Conservation (phyloP, 140 eudicot genomes). For the Anethum foeniculum region DNA sequence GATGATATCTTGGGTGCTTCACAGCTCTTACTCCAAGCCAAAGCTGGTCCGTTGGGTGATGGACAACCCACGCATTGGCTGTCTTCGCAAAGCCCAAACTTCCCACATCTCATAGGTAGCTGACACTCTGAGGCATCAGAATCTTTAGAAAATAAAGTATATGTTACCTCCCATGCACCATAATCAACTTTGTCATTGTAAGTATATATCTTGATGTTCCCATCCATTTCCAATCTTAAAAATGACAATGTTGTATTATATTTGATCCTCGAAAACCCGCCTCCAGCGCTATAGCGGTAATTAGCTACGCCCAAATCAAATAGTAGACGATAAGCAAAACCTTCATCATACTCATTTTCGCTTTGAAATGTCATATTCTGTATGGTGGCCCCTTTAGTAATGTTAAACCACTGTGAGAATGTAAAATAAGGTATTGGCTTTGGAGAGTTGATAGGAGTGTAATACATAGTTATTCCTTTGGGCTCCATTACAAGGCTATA, state of each 20-base stretch:
- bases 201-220: neutral
- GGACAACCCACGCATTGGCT: conserved; percentile 4
- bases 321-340: neutral
- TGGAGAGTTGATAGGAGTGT: neutral
- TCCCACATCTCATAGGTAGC: neutral
- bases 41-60: neutral
- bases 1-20: conserved; percentile 1
- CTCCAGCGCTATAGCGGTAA: neutral
- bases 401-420: neutral
- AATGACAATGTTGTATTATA: neutral
- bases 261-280: neutral
- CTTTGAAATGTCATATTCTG: neutral
- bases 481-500: neutral
- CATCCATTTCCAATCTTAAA: neutral
- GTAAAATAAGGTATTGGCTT: neutral
- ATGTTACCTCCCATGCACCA: conserved; percentile 9
- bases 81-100: conserved; percentile 1
- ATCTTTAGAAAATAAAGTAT: neutral
- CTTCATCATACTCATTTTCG: neutral
- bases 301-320: neutral
- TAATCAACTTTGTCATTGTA: conserved; percentile 2
- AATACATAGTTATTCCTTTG: neutral
- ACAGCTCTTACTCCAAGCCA: conserved; percentile 3
- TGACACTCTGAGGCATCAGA: neutral
- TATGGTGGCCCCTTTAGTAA: neutral